A percentile compares a stretch with the other conserved stretches of the same genome.
These are phyloP conservation scores for Pseudofabraea citricarpa DNA, from an alignment of 2,329 filamentous ascomycete genomes.

Conservation along the genomic window DNA sequence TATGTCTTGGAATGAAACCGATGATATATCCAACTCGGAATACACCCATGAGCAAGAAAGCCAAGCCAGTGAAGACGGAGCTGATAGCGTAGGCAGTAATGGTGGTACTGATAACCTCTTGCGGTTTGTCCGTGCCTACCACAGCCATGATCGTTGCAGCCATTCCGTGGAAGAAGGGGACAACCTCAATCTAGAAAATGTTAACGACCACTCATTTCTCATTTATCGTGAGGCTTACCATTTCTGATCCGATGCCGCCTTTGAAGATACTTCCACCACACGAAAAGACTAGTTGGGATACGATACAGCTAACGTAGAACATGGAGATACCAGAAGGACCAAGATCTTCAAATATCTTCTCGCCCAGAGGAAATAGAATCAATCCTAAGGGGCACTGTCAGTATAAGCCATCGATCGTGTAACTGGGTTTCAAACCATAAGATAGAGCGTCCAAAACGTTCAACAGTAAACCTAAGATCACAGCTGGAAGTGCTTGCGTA, in stretches of 20 bases:
- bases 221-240: slow-evolving; percentile 53
- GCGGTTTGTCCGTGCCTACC: slow-evolving; percentile 74
- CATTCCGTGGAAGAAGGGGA: slow-evolving; percentile 99
- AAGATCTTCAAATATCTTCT: slow-evolving; percentile 76
- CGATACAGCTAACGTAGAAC: slow-evolving; percentile 96
- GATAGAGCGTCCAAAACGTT: slow-evolving; percentile 94
- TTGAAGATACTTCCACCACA: slow-evolving; percentile 79
- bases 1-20: slow-evolving; percentile 94
- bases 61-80: slow-evolving; percentile 81
- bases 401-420: neutral
- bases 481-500: slow-evolving; percentile 71
- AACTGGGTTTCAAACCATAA: slow-evolving; percentile 59
- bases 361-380: slow-evolving; percentile 91
- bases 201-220: slow-evolving; percentile 3
- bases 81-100: slow-evolving; percentile 89
- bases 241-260: slow-evolving; percentile 88
- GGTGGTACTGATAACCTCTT: slow-evolving; percentile 88
- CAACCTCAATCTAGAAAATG: slow-evolving; percentile 75
- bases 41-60: slow-evolving; percentile 87
- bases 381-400: slow-evolving; percentile 49
- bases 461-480: slow-evolving; percentile 80
- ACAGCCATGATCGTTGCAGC: slow-evolving; percentile 76
- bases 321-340: slow-evolving; percentile 95
- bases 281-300: slow-evolving; percentile 88
- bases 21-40: slow-evolving; percentile 89